Evolutionary conservation across 176 grass and related monocot species (phyloP).

Genomic region (Panicum miliaceum): DNA sequence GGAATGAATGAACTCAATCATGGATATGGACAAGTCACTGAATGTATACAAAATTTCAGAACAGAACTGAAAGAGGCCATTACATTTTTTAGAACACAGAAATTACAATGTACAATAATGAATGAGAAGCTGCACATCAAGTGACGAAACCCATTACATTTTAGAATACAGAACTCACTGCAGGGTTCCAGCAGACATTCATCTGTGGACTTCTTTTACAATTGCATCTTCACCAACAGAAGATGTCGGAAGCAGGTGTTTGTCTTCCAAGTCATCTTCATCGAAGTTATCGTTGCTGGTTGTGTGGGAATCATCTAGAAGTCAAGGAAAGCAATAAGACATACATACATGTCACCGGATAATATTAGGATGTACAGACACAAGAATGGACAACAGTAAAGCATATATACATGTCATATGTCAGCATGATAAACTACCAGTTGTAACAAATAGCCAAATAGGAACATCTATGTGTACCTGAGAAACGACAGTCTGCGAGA

Average conservation of each 20-base stretch:
- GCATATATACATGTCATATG: not conserved
- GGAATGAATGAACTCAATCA: constrained; percentile 41
- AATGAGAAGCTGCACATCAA: constrained; percentile 49
- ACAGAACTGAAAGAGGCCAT: constrained; percentile 33
- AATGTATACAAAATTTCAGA: constrained; percentile 34
- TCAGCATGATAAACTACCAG: not conserved
- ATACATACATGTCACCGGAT: not conserved
- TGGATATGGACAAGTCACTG: not conserved
- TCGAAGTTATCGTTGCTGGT: constrained; percentile 54
- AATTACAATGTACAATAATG: constrained; percentile 60
- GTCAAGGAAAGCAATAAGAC: constrained; percentile 16
- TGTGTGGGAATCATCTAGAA: constrained; percentile 67
- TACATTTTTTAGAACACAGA: constrained; percentile 54
- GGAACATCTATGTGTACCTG: constrained; percentile 57
- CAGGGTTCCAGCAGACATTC: constrained; percentile 45
- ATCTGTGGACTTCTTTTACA: constrained; percentile 71
- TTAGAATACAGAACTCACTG: constrained; percentile 23
- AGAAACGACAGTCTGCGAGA: constrained; percentile 62
- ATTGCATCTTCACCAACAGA: constrained; percentile 60
- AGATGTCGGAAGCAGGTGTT: constrained; percentile 69
- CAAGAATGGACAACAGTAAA: not conserved
- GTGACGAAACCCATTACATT: not conserved
- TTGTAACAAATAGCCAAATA: not conserved
- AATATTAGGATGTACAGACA: not conserved
- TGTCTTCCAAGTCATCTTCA: constrained; percentile 75